These are phyloP conservation scores for Lasiosphaeriaceae sp. DNA, from an alignment of 495 filamentous ascomycete species.

Conservation along the genomic window DNA sequence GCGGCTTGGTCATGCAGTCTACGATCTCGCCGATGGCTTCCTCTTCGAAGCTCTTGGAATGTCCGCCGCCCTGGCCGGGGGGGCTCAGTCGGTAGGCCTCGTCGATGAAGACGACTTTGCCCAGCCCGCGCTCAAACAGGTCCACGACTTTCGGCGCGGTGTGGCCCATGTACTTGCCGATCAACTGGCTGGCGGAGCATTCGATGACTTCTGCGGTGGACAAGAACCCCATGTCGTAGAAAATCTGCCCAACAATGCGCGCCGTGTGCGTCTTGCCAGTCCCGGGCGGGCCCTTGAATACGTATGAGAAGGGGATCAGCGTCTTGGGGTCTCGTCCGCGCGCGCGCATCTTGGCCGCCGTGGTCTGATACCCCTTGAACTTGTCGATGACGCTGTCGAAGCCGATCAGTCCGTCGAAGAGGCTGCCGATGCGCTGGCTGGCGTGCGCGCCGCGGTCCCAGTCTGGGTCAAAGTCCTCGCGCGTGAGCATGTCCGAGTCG, in stretches of 20 bases:
- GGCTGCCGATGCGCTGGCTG: too few species aligned
- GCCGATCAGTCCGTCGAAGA: slow-evolving; percentile 37
- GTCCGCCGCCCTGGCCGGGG: not conserved
- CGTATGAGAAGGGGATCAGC: slow-evolving; percentile 27
- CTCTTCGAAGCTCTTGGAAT: slow-evolving; percentile 40
- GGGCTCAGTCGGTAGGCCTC: slow-evolving; percentile 56
- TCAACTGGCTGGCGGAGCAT: slow-evolving; percentile 53
- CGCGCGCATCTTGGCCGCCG: slow-evolving; percentile 39
- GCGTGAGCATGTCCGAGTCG: slow-evolving; percentile 24
- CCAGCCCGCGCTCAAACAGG: slow-evolving; percentile 51
- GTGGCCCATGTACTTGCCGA: slow-evolving; percentile 55
- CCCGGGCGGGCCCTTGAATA: slow-evolving; percentile 40
- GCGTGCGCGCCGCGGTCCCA: slow-evolving; percentile 33
- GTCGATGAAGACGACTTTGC: slow-evolving; percentile 59
- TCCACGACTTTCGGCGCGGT: slow-evolving; percentile 39
- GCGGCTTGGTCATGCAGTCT: slow-evolving; percentile 56
- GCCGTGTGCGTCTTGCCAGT: slow-evolving; percentile 72
- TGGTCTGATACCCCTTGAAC: slow-evolving; percentile 52
- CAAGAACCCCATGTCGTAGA: slow-evolving; percentile 62
- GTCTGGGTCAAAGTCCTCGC: slow-evolving; percentile 62
- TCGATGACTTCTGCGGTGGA: slow-evolving; percentile 50
- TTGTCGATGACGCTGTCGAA: slow-evolving; percentile 57
- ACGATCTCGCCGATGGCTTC: slow-evolving; percentile 67
- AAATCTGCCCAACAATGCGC: slow-evolving; percentile 62
- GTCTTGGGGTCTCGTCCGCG: slow-evolving; percentile 53